Evolutionary conservation across 345 rosid genomes (phyloP).

Genomic region (Cardiospermum halicacabum): DNA sequence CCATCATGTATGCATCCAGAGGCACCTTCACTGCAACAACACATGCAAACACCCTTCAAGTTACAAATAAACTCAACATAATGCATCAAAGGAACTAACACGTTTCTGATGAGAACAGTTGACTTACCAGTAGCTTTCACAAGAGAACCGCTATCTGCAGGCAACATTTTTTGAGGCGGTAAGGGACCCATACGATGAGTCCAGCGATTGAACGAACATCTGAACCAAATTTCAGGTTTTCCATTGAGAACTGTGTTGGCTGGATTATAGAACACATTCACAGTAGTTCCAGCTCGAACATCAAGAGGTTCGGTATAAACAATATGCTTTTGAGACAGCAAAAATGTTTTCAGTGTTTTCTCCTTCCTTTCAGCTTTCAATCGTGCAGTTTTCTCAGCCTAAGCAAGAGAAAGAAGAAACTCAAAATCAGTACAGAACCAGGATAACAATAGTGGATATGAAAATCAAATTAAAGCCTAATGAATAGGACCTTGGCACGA

Average conservation of each 20-base stretch:
- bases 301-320: conserved; percentile 86
- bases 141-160: conserved; percentile 46
- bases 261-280: conserved; percentile 75
- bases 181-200: conserved; percentile 68
- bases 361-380: conserved; percentile 77
- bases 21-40: conserved; percentile 78
- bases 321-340: conserved; percentile 75
- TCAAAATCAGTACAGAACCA: neutral
- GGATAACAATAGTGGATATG: neutral
- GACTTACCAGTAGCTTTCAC: conserved; percentile 59
- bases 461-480: conserved; percentile 11
- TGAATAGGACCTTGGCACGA: conserved; percentile 63
- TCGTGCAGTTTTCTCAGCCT: conserved; percentile 63
- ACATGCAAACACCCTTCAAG: conserved; percentile 14
- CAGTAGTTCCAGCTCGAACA: conserved; percentile 67
- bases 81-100: neutral
- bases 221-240: conserved; percentile 85
- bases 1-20: conserved; percentile 90
- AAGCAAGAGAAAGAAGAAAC: conserved; percentile 20
- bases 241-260: conserved; percentile 75
- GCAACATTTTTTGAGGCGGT: conserved; percentile 81
- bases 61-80: neutral
- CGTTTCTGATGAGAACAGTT: conserved; percentile 1
- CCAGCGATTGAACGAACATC: conserved; percentile 94
- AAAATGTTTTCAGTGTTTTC: conserved; percentile 62